Percentiles rank a stretch among this genome's conserved stretches.
These are phyloP conservation scores for Phlyctochytrium bullatum DNA, from an alignment of 192 early-diverging fungal genomes.

Conservation along the genomic window DNA sequence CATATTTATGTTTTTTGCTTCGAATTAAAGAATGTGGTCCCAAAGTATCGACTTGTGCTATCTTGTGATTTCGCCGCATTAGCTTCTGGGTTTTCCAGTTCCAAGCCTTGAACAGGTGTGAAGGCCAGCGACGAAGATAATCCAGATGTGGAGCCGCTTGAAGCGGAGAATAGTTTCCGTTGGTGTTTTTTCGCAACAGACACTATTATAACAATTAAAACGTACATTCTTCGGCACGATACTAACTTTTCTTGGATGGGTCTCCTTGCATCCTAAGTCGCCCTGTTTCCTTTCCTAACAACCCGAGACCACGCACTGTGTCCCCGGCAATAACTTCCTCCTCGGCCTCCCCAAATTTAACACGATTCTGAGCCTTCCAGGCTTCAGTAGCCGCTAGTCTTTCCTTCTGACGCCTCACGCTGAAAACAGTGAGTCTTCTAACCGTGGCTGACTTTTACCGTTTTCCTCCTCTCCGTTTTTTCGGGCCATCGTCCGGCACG, in stretches of 20 bases:
- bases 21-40: background rate
- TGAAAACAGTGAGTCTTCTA: slow-evolving; percentile 15
- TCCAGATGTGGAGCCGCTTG: slow-evolving; percentile 62
- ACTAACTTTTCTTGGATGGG: slow-evolving; percentile 66
- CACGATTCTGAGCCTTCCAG: slow-evolving; percentile 83
- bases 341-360: slow-evolving; percentile 89
- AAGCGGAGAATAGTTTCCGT: slow-evolving; percentile 7
- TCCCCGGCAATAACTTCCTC: slow-evolving; percentile 85
- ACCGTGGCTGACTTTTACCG: slow-evolving; percentile 34
- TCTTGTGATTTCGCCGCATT: slow-evolving; percentile 14
- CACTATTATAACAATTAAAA: slow-evolving; percentile 10
- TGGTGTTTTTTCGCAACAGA: slow-evolving; percentile 30
- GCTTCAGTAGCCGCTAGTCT: slow-evolving; percentile 81
- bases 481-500: slow-evolving; percentile 85
- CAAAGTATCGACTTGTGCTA: background rate
- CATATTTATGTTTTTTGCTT: background rate
- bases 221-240: background rate
- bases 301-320: slow-evolving; percentile 78
- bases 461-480: slow-evolving; percentile 88
- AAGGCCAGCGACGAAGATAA: slow-evolving; percentile 87
- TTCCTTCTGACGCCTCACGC: slow-evolving; percentile 81
- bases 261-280: slow-evolving; percentile 75
- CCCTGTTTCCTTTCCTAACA: slow-evolving; percentile 76
- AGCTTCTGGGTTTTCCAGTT: slow-evolving; percentile 80
- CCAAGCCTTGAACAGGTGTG: slow-evolving; percentile 93